Evolutionary conservation across 2,329 filamentous ascomycete genomes (phyloP), one percentile per base, ranked within the genome.

Genomic region (Pseudogymnoascus sp.): DNA sequence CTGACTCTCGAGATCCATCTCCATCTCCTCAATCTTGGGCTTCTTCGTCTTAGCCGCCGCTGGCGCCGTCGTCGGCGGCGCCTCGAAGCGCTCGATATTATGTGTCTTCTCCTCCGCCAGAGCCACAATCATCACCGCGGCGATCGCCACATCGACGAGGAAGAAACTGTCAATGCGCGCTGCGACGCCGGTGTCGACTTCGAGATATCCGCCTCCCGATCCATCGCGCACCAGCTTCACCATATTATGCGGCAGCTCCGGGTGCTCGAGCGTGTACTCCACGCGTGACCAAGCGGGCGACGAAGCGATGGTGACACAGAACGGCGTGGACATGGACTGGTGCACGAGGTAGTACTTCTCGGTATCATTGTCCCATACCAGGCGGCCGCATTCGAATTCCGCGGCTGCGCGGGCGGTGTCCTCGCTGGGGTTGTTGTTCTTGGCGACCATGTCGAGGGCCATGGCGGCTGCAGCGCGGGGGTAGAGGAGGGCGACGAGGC

Each of bases 311-410:
- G 81, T 80, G 37, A 87, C 77, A 71, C 82, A 81, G 70, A 88
- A 88, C 0, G 85, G 85, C 43, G 82, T 81, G n/a, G 82, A 81
- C 16, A 87, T 77, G 0, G 83, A 81, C 2, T 83, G 83, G 70
- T 87, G 85, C 29, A 82, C 83, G n/a, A 88, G 77, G 71, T 83
- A 88, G 72, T 86, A 81, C 67, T 76, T 81, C 5, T 74, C 72
- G 63, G 77, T 80, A 69, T 88, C 85, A 31, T 83, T 81, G 69
- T 88, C 85, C 83, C 87, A 91, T n/a, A 89, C 83, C 2, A 92
- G 81, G 2, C 86, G 81, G 23, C 85, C 89, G 67, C 84, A 86
- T 74, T 91, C 88, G 33, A 82, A 80, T 71, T 89, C 84, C 0
- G 88, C 88, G 35, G 86, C 82, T 63, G 80, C 78, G 3, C 86